Percentiles rank a stretch among this genome's conserved stretches.
These are phyloP conservation scores for Colletotrichum musicola DNA, from an alignment of 2,329 filamentous ascomycete genomes.

Conservation along the genomic window DNA sequence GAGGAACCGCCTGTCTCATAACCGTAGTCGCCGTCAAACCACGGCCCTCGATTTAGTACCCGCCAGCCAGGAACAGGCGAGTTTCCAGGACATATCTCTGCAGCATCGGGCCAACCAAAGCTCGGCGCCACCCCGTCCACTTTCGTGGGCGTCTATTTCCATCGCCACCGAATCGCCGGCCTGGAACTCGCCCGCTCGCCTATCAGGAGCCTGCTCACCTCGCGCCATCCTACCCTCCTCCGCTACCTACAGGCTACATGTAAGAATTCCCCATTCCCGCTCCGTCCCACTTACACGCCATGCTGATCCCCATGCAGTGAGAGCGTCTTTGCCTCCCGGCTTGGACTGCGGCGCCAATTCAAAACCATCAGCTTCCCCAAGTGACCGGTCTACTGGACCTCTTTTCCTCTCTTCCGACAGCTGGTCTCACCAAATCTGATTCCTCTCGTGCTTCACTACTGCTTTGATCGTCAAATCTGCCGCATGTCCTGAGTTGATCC, in stretches of 20 bases:
- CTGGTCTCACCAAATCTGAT: constrained; percentile 65
- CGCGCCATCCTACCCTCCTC: constrained; percentile 41
- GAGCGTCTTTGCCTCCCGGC: constrained; percentile 23
- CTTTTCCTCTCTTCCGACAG: constrained; percentile 62
- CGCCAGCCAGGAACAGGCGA: constrained; percentile 26
- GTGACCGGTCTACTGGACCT: constrained; percentile 48
- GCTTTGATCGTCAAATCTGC: constrained; percentile 45
- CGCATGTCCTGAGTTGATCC: constrained; percentile 42
- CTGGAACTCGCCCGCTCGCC: constrained; percentile 56
- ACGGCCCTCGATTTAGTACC: constrained; percentile 8
- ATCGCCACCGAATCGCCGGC: constrained; percentile 52
- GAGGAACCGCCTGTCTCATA: constrained; percentile 3
- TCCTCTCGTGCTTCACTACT: constrained; percentile 53
- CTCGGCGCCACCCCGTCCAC: constrained; percentile 50
- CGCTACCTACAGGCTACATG: constrained; percentile 37
- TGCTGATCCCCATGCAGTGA: constrained; percentile 53
- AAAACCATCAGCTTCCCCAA: constrained; percentile 65
- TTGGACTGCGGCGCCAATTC: constrained; percentile 54
- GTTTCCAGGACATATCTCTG: constrained; percentile 13
- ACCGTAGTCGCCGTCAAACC: constrained; percentile 4
- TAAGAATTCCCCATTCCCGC: constrained; percentile 53
- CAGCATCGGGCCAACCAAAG: constrained; percentile 42
- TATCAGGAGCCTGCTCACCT: constrained; percentile 55
- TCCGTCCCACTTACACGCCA: constrained; percentile 47
- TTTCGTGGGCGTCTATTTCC: constrained; percentile 60